Base-by-base conservation (phyloP, 2,329 filamentous ascomycete species). In the Ascochyta pisi region DNA sequence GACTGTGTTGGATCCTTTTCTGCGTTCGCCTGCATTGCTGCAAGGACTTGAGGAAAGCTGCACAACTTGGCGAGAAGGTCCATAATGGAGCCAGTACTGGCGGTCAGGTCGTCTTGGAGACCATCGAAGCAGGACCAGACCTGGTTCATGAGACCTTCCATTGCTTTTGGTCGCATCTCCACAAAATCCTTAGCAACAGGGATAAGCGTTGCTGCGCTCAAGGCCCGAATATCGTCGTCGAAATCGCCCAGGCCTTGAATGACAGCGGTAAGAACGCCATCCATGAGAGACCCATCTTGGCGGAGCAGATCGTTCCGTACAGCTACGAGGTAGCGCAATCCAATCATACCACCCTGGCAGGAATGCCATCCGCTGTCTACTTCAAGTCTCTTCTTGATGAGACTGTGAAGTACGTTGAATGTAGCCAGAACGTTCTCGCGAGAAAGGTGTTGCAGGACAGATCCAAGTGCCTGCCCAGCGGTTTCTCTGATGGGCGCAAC, bases 11-110 rank as follows among this genome's bases (percentile, higher is more conserved):
- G 85, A 68, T 97, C 90, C 67, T 89, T 83, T 39, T 61, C 64
- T 7, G 94, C 94, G 52, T 96, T 96, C 27, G 82, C 80, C 77
- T 96, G 96, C 95, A 99, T 99, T 13, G 94, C 90, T 58, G 94
- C 87, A 29, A 99, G 79, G 7, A 98, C 94, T 77, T 96, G 86
- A 0, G 91, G 91, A 79, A 97, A 99, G 61, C 92, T 90, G 79
- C 95, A 99, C 2, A 99, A 86, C 57, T 95, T 98, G 13, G 96
- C 95, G 16, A 99, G 83, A 37, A 99, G 84, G 74, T 99, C 96
- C 96, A 99, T 99, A 50, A 99, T 96, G 53, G 92, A 96, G 43
- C 95, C 95, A 9, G 96, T 99, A 74, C 95, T 98, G 4, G 95
- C 95, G 74, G 93, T 98, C 16, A 99, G 83, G 71, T 99, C 95